Evolutionary conservation across 768 basidiomycete genomes (phyloP), one percentile per base, ranked within the genome.

Genomic region (Lactarius tabidus): DNA sequence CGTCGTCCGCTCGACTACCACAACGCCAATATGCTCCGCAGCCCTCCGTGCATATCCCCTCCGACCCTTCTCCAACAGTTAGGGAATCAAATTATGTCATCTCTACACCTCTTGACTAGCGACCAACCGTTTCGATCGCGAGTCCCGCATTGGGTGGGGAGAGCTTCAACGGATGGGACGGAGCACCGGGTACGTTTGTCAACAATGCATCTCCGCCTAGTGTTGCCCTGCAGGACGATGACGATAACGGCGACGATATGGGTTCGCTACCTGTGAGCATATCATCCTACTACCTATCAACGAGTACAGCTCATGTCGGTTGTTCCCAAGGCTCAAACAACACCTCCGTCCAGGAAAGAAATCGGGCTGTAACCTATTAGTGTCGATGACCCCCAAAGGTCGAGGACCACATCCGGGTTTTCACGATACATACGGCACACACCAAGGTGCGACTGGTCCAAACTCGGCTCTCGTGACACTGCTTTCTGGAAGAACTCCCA

Each of bases 301-400:
- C n/a, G 10, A 29, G 26, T 43, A 6, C 31, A n/a, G 61, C 48
- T 59, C 36, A 70, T 29, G 23, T 51, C 48, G 7, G 48, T 51
- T 2, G 18, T 17, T 20, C 29, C 58, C 67, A 35, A 60, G 20
- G 36, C 57, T 28, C 56, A 64, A 31, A 56, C 69, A 12, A 18
- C 53, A 1, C 97, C 97, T 8, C 60, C 68, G 33, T 65, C 71
- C 28, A 74, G 71, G 51, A 74, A 66, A 48, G 72, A 85, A 58
- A 82, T 79, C 62, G 80, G 80, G 1, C 71, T 88, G 41, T 84
- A 82, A 62, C 90, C 91, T 26, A 93, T 99, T 68, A 85, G 89
- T 0, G 94, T 99, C n/a, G 91, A 93, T 60, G 97, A 99, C 75
- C 97, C 97, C 6, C 95, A 98, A 70, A 91, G 70, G 91, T 98